Base-by-base conservation (phyloP, 176 grass and related monocot genomes). In the Aegilops bicornis region DNA sequence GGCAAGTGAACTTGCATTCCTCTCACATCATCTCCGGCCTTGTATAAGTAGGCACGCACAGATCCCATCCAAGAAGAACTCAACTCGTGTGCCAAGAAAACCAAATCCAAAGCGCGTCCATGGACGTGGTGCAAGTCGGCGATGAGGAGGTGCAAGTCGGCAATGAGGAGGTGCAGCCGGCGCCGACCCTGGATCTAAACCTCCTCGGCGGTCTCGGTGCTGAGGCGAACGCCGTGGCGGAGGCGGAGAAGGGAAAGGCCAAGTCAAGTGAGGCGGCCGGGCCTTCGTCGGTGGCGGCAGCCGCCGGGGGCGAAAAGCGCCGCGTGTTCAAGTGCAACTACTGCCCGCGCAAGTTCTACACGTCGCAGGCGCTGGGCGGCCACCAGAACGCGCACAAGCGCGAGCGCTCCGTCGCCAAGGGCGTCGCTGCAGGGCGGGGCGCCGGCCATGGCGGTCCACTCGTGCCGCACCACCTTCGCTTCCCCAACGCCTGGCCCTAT, bases 311-410 rank as follows among this genome's bases (percentile, higher is more conserved):
- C 10, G 67, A 60, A 67, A 87, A 84, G 78, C 54, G 78, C 31
- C 82, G 88, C 43, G 65, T 81, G 77, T 95, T 98, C 89, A 93
- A 90, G 83, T 98, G 95, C 86, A 95, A 93, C 89, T 98, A 95
- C 77, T 98, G 95, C 73, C 88, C 89, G 15, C 85, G 93, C 27
- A 93, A 98, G 80, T 98, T 98, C 93, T 92, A 86, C 89, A 99
- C 97, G 64, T 96, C 94, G 77, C 94, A 99, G 82, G 97, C 97
- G 63, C 89, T 99, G 80, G 97, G 97, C 45, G 97, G 97, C 0
- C 94, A 99, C 87, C 97, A 99, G 84, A 99, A 99, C 86, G 97
- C 94, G 65, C 97, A 99, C 92, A 99, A 99, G 94, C 88, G 94
- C 12, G 97, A 99, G 90, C 86, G 97, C n/a, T 91, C 89, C 40